Base-by-base conservation (phyloP, 305 asterid species). In the Petunia hybrid region DNA sequence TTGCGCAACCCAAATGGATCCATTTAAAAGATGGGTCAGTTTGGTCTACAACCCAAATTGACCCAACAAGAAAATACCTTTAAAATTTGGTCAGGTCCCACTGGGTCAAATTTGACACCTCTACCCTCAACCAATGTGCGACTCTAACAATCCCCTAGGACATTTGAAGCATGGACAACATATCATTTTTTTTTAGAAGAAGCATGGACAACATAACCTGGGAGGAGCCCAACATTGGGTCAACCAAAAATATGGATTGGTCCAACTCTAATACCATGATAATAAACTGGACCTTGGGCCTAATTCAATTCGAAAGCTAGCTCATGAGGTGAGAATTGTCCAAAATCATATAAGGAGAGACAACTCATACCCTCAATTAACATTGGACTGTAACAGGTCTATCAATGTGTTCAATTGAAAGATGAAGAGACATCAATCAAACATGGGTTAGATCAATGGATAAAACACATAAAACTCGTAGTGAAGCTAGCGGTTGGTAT, bases 381-480 rank as follows among this genome's bases (percentile, higher is more conserved):
- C 78, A 38, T 73, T 60, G 62, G n/a, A 71, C 63, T 56, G 56
- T 35, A 51, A 13, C 36, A 51, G 63, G 57, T 36, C 7, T 42
- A 68, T 69, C 31, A 68, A 42, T 59, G 16, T 65, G 80, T 57
- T 41, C 55, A 76, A 63, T 66, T 70, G 67, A 43, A 81, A 60
- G 66, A 57, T 71, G 35, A 73, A 51, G 63, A 51, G 63, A 36
- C 78, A 73, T 36, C 48, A 73, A 36, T 31, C 36, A 71, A 53
- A 62, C 38, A 36, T 51, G 63, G 51, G 36, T 6, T 73, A 45
- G 36, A 73, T 38, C 63, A 53, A 38, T 36, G 45, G 14, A 68
- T 16, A 56, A 10, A 16, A 8, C 76, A 68, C 43, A 36, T 36
- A 53, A 71, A 73, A 73, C 62, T 51, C 78, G 36, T 73, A 51